A percentile compares a stretch with the other conserved stretches of the same genome.
These are phyloP conservation scores for Penicillium salamii DNA, from an alignment of 495 filamentous ascomycete species.

Conservation along the genomic window DNA sequence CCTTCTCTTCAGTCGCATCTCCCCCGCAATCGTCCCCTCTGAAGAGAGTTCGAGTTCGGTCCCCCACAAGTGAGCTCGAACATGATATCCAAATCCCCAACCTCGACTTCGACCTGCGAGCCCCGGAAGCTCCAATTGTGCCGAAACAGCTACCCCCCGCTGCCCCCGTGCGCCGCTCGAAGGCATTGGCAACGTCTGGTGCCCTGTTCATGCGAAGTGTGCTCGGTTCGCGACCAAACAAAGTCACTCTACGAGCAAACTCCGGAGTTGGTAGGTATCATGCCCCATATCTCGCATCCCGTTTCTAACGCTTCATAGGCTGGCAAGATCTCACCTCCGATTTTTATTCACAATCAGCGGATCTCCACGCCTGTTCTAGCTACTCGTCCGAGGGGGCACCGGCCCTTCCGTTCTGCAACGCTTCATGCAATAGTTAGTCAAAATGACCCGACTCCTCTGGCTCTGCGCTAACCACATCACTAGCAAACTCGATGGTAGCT, in stretches of 20 bases:
- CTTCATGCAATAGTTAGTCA: conserved; percentile 69
- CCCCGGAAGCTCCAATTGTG: conserved; percentile 11
- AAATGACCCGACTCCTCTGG: neutral
- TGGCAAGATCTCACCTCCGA: conserved; percentile 72
- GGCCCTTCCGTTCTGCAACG: conserved; percentile 75
- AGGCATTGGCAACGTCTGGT: conserved; percentile 40
- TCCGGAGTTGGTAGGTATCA: conserved; percentile 40
- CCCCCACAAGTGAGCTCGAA: conserved; percentile 30
- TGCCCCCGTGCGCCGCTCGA: conserved; percentile 39
- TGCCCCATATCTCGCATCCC: neutral
- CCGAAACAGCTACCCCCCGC: conserved; percentile 26
- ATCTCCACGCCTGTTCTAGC: conserved; percentile 59
- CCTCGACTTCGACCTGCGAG: conserved; percentile 24
- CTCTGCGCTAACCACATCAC: conserved; percentile 8
- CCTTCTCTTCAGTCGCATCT: conserved; percentile 47
- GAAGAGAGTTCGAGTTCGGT: conserved; percentile 37
- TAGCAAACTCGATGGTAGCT: conserved; percentile 77
- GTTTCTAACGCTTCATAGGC: conserved; percentile 37
- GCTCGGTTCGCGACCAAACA: conserved; percentile 30
- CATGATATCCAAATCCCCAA: conserved; percentile 30
- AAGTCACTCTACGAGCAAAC: conserved; percentile 39
- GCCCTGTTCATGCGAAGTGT: conserved; percentile 42
- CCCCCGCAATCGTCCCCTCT: conserved; percentile 57
- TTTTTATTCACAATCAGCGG: conserved; percentile 67
- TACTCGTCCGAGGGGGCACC: conserved; percentile 48